Base-by-base conservation (phyloP, 2,329 filamentous ascomycete genomes). In the Clonostachys rhizophaga region DNA sequence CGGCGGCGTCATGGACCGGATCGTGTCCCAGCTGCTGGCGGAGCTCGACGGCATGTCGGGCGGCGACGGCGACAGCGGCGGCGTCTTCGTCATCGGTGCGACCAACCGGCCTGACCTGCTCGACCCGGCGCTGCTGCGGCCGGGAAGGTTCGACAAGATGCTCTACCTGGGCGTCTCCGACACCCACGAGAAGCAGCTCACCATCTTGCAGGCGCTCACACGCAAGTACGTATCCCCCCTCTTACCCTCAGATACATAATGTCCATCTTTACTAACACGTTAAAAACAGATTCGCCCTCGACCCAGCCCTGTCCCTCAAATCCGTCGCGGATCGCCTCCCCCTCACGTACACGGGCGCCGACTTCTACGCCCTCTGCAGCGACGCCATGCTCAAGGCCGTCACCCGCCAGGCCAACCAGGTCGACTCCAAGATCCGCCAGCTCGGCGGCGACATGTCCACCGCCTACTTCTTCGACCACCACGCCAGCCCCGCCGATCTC, bases 351-450 rank as follows among this genome's bases (percentile, higher is more conserved):
- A 99, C 94, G 0, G 94, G 94, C 60, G 94, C 94, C 52, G 94
- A 99, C 69, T 86, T 99, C 61, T 99, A 99, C 67, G 94, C 94
- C 1, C 78, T 99, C 17, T 97, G 92, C 72, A 96, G 91, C 40
- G 94, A 99, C 65, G 91, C 94, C 45, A 99, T 99, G 94, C 86
- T 99, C 55, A 97, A 99, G 66, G 94, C 94, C 17, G 92, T 99
- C 49, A 99, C 94, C 4, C 84, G 94, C 6, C 89, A 95, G 62
- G 91, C 94, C 3, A 79, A 83, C 2, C 76, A 81, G 3, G 91
- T 97, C 3, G 94, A 99, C 63, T 75, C 81, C 44, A 94, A 94
- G 65, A 87, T 99, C 54, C 78, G 79, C 18, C 74, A 76, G 5
- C 74, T 95, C 63, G 45, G 49, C 59, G 45, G 42, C 44, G 55